Conservation (phyloP, 345 rosid species). For the Sisymbrium altissimum region DNA sequence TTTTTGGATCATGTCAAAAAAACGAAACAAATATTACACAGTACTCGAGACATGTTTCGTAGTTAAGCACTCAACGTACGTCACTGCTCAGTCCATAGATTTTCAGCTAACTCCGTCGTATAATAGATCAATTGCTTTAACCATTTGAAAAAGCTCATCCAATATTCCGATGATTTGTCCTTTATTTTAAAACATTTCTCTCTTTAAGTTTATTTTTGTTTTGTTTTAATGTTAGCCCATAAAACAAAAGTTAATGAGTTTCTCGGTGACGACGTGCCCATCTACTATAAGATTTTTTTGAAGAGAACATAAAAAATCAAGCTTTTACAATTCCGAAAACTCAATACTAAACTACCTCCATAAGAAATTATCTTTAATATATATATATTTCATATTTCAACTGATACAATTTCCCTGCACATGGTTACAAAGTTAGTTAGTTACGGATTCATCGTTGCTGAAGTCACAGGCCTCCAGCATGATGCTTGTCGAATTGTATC, state of each 20-base stretch:
- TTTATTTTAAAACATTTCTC: background rate
- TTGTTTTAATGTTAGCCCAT: background rate
- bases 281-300: background rate
- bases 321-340: background rate
- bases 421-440: conserved; percentile 8
- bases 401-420: background rate
- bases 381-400: background rate
- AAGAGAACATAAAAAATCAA: background rate
- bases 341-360: background rate
- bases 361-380: background rate
- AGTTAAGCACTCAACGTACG: background rate
- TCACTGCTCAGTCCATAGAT: no score
- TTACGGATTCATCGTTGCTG: conserved; percentile 14
- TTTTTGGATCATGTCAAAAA: background rate
- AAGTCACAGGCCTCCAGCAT: conserved; percentile 21
- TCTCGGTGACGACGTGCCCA: background rate
- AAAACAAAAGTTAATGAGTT: background rate
- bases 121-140: no score
- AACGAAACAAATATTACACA: background rate
- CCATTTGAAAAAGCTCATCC: background rate
- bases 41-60: background rate
- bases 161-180: background rate
- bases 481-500: conserved; percentile 23
- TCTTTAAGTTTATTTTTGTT: no score
- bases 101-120: background rate